Evolutionary conservation across 352 stramenopile species (phyloP).

Genomic region (Phytophthora idaei): DNA sequence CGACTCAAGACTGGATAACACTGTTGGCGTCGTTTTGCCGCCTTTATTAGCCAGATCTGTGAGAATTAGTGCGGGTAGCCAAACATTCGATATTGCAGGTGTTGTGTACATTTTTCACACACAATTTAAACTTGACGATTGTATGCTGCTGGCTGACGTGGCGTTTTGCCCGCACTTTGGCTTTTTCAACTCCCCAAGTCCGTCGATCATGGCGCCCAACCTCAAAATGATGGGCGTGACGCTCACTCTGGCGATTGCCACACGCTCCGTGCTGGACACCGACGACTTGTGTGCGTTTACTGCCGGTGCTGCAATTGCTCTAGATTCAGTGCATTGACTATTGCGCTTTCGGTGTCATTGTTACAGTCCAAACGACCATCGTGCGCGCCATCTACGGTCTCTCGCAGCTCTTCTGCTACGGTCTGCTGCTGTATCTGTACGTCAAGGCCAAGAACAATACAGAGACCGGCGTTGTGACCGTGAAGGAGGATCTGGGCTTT

Average conservation of each 20-base stretch:
- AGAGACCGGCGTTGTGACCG: conserved; percentile 65
- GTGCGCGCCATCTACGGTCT: conserved; percentile 62
- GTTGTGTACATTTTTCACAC: background rate
- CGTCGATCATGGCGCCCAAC: conserved; percentile 65
- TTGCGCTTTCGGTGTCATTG: conserved; percentile 1
- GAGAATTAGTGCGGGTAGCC: background rate
- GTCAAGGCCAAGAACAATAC: conserved; percentile 81
- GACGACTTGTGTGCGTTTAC: conserved; percentile 54
- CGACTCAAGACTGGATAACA: no score
- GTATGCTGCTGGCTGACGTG: conserved; percentile 18
- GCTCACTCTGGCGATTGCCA: conserved; percentile 61
- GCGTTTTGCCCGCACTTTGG: background rate
- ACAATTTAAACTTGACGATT: conserved; percentile 9
- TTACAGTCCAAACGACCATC: conserved; percentile 58
- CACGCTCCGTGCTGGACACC: conserved; percentile 72
- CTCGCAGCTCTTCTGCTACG: conserved; percentile 77
- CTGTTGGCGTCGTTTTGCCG: background rate
- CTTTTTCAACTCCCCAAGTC: conserved; percentile 6
- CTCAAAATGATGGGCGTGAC: conserved; percentile 84
- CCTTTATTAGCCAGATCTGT: background rate
- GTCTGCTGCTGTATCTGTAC: conserved; percentile 62
- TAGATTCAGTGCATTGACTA: background rate
- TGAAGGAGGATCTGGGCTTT: conserved; percentile 84
- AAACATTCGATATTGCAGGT: conserved; percentile 2
- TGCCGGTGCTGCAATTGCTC: background rate